A percentile compares a stretch with the other conserved stretches of the same genome.
phyloP scores from a whole-genome alignment of 192 early-diverging fungal species.

The Coemansia sp. region DNA sequence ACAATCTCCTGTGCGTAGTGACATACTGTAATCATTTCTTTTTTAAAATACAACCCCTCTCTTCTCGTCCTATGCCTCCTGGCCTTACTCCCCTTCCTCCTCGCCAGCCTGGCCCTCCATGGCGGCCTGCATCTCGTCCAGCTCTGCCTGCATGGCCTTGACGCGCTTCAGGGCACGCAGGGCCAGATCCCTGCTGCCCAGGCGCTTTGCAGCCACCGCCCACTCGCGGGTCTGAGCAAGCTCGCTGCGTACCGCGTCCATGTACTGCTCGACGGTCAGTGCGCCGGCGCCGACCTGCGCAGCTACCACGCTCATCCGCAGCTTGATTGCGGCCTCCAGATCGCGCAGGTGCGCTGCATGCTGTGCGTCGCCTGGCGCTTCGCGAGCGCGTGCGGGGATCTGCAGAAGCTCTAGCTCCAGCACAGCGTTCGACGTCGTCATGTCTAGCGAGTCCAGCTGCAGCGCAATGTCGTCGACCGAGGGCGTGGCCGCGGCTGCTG shows the following conservation, averaged over 20 bases:
- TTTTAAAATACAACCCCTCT: background rate
- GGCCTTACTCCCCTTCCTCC: too few relatives aligned
- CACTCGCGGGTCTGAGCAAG: conserved; percentile 23
- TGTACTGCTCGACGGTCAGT: conserved; percentile 36
- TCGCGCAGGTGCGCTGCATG: conserved; percentile 13
- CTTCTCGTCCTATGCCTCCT: conserved; percentile 1
- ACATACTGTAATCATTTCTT: too few relatives aligned
- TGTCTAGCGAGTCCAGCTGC: conserved; percentile 30
- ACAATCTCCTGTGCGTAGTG: too few relatives aligned
- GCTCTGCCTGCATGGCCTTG: conserved; percentile 44
- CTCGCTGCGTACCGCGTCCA: conserved; percentile 24
- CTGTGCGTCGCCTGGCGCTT: conserved; percentile 3
- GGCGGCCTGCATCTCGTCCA: conserved; percentile 35
- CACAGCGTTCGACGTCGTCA: conserved; percentile 31
- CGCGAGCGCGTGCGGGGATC: conserved; percentile 25
- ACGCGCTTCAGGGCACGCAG: conserved; percentile 36
- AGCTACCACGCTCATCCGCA: conserved; percentile 43
- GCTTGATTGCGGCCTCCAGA: conserved; percentile 32
- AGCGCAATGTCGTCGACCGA: conserved; percentile 19
- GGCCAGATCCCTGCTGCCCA: conserved; percentile 31
- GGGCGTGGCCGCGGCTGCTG: background rate
- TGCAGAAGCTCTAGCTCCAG: conserved; percentile 42
- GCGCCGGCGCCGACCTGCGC: conserved; percentile 40
- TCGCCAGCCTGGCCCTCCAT: conserved; percentile 29
- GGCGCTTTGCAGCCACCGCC: conserved; percentile 34